phyloP scores from a whole-genome alignment of 2,329 filamentous ascomycete genomes.

The Talaromyces albobiverticillius region DNA sequence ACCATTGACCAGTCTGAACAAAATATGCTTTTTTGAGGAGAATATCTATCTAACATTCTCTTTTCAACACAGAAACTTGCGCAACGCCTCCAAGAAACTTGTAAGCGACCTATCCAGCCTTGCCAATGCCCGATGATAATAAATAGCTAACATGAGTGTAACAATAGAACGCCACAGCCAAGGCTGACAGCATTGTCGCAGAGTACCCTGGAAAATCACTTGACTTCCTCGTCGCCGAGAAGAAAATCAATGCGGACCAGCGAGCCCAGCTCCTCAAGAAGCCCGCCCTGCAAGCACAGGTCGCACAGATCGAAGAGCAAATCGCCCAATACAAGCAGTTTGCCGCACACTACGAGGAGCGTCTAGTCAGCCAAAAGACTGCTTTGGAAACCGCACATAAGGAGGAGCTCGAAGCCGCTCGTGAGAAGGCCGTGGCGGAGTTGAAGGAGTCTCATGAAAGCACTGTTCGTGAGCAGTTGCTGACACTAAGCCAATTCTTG shows the following conservation, averaged over 20 bases:
- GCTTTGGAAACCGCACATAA: slow-evolving; percentile 54
- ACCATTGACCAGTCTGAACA: background rate
- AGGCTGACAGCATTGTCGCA: slow-evolving; percentile 59
- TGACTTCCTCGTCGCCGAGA: slow-evolving; percentile 60
- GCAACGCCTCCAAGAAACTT: slow-evolving; percentile 92
- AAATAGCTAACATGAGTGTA: slow-evolving; percentile 16
- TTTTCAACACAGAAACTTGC: slow-evolving; percentile 66
- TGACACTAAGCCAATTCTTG: slow-evolving; percentile 61
- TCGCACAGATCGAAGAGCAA: slow-evolving; percentile 60
- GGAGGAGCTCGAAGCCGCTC: slow-evolving; percentile 53
- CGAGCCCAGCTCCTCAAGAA: slow-evolving; percentile 63
- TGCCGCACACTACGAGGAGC: slow-evolving; percentile 57
- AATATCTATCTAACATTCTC: slow-evolving; percentile 7
- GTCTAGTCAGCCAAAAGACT: slow-evolving; percentile 55
- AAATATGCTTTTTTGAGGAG: slow-evolving; percentile 17
- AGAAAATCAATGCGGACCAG: slow-evolving; percentile 65
- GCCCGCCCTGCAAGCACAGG: slow-evolving; percentile 55
- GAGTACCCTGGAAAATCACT: slow-evolving; percentile 60
- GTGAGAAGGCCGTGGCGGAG: slow-evolving; percentile 50
- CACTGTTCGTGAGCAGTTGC: slow-evolving; percentile 52
- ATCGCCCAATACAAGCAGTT: slow-evolving; percentile 59
- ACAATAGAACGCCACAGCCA: slow-evolving; percentile 54
- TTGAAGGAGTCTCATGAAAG: slow-evolving; percentile 46
- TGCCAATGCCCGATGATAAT: background rate
- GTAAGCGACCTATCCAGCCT: slow-evolving; percentile 52